phyloP scores from a whole-genome alignment of 495 filamentous ascomycete species.

The Neurospora discreta region DNA sequence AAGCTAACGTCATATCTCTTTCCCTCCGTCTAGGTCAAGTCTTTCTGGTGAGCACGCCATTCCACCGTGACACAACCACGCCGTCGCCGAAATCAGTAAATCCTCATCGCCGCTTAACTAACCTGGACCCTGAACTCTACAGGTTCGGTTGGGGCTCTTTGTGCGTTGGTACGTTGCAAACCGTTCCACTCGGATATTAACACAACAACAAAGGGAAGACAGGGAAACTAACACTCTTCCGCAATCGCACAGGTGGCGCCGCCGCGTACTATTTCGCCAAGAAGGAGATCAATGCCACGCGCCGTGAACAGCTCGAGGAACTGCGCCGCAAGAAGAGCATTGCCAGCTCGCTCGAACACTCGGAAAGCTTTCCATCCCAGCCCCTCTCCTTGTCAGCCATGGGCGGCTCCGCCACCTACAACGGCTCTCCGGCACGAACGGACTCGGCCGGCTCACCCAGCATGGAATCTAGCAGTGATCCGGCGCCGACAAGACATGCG shows the following conservation, averaged over 20 bases:
- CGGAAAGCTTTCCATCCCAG: conserved; percentile 22
- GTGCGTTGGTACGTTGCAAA: conserved; percentile 51
- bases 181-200: not conserved
- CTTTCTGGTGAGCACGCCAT: conserved; percentile 42
- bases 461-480: conserved; percentile 66
- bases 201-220: not conserved
- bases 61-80: not conserved
- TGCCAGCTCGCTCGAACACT: conserved; percentile 48
- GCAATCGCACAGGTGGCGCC: conserved; percentile 53
- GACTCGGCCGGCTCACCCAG: conserved; percentile 68
- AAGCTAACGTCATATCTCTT: conserved; percentile 12
- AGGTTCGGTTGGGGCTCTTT: conserved; percentile 85
- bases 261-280: conserved; percentile 93
- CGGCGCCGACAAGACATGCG: conserved; percentile 75
- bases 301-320: conserved; percentile 56
- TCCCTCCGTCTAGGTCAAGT: conserved; percentile 36
- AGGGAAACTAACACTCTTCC: conserved; percentile 10
- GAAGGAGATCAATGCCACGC: conserved; percentile 82
- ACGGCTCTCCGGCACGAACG: conserved; percentile 29
- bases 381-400: conserved; percentile 28
- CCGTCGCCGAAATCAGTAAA: not conserved
- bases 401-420: conserved; percentile 20
- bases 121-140: not conserved
- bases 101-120: not conserved
- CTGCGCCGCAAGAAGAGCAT: conserved; percentile 53